Base-by-base conservation (phyloP, 2,329 filamentous ascomycete genomes). In the Fusarium neocosmosporiellum region DNA sequence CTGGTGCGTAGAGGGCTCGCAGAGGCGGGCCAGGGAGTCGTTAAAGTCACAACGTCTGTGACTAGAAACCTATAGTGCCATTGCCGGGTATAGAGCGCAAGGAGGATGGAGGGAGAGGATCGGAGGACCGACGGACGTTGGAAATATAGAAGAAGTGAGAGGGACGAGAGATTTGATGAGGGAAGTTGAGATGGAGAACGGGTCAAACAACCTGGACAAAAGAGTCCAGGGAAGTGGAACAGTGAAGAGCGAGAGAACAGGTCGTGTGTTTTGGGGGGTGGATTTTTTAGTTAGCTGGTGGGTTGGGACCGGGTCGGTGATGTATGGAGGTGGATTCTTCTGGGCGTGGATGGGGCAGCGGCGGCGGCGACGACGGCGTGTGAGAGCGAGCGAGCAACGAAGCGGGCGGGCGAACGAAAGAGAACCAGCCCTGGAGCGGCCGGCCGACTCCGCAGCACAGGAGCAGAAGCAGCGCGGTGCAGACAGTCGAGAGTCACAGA, bases 231-330 rank as follows among this genome's bases (percentile, higher is more conserved):
- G 65, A 64, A 73, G 75, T 77, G 74, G 75, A 77, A 67, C 66
- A 65, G 64, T 53, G 54, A 39, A 70, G 72, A 65, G 57, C 46
- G 65, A 70, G 66, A 61, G 70, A 67, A 61, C 63, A 73, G 67
- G 75, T 78, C 71, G 72, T 77, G 68, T 75, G 67, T 74, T 77
- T 77, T 69, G 65, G 69, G 73, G 74, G 54, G 70, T 67, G 74
- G 71, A 67, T 58, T 70, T 53, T 59, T 67, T 72, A 50, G 46
- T 72, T 72, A 73, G 73, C 63, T 75, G 72, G 69, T 77, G 64
- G 71, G 69, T 65, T 75, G 71, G 72, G 72, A 63, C 70, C 72
- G 63, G 70, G 73, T 77, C 67, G 71, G 67, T 73, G 75, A 74
- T 77, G 75, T 73, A 75, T 72, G 66, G 65, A 75, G 75, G 75